Base-by-base conservation (phyloP, 2,329 filamentous ascomycete genomes). In the Fusarium agapanthi region DNA sequence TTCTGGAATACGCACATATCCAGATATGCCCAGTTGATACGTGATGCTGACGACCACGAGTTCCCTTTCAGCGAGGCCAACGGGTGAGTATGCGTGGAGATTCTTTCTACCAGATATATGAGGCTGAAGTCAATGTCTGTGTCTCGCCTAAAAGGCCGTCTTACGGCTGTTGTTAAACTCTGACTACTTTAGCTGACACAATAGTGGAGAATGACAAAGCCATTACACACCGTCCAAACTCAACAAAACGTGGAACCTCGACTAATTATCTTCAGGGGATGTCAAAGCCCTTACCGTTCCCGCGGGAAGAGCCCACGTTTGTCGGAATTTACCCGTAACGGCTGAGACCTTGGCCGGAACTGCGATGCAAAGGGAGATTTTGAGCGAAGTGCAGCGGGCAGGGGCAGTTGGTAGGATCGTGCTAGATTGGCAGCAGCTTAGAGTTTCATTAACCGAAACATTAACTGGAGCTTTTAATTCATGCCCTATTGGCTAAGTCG, bases 41-140 rank as follows among this genome's bases (percentile, higher is more conserved):
- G 4, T 13, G 22, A 32, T 6, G 4, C 18, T 18, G 20, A 16
- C 28, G 15, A 6, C 20, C 13, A n/a, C 9, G 9, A 30, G 20
- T 7, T 22, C 6, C 9, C 15, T 3, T 12, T 12, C 18, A 16
- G 45, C 9, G 5, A n/a, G 28, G 9, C 10, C 20, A n/a, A 16
- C 7, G 3, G 15, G 6, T 16, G 1, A n/a, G 5, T 32, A n/a
- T 32, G 28, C 28, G 5, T 48, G 3, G 20, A 30, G 10, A 0
- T 34, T 10, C 22, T 11, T 7, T 24, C 11, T 12, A 7, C 15
- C 30, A 34, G 15, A 24, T n/a, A 34, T 13, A 48, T 32, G 28
- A 32, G 11, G 22, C 45, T 48, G 45, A 32, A 48, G 13, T 20
- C 18, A 45, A 20, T 18, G 45, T 18, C 28, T 10, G 4, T n/a